These are phyloP conservation scores for Buxus sempervirens DNA, from an alignment of 164 flowering plant species.

Conservation along the genomic window DNA sequence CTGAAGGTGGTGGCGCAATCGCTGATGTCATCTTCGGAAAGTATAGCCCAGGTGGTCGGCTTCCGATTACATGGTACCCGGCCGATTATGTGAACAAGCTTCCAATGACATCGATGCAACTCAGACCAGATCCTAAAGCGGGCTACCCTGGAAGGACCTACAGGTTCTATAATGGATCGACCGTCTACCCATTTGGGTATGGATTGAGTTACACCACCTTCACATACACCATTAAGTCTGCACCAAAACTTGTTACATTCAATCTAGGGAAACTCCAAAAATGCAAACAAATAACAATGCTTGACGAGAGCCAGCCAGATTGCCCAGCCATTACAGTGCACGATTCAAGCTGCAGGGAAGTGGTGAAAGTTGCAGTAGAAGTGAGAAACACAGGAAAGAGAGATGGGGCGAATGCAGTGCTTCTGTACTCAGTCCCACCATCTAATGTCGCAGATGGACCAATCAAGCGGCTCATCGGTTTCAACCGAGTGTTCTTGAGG, in stretches of 20 bases:
- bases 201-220: conserved; percentile 71
- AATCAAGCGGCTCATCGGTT: not conserved
- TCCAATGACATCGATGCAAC: conserved; percentile 74
- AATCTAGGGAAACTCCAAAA: not conserved
- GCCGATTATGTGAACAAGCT: conserved; percentile 43
- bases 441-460: not conserved
- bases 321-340: conserved; percentile 4
- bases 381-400: conserved; percentile 7
- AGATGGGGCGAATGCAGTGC: not conserved
- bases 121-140: conserved; percentile 41
- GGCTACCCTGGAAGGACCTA: conserved; percentile 84
- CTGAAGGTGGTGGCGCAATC: conserved; percentile 71
- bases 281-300: not conserved
- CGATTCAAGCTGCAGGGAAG: not conserved
- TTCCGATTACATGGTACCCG: conserved; percentile 86
- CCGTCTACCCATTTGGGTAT: conserved; percentile 63
- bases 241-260: conserved; percentile 19
- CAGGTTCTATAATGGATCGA: conserved; percentile 65
- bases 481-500: conserved; percentile 2
- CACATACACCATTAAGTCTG: conserved; percentile 29
- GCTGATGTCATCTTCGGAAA: conserved; percentile 60
- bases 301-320: not conserved
- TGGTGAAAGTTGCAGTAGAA: not conserved
- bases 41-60: conserved; percentile 58
- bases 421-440: conserved; percentile 5